Base-by-base conservation (phyloP, 768 basidiomycete species). In the Podaxis mareebaensis region DNA sequence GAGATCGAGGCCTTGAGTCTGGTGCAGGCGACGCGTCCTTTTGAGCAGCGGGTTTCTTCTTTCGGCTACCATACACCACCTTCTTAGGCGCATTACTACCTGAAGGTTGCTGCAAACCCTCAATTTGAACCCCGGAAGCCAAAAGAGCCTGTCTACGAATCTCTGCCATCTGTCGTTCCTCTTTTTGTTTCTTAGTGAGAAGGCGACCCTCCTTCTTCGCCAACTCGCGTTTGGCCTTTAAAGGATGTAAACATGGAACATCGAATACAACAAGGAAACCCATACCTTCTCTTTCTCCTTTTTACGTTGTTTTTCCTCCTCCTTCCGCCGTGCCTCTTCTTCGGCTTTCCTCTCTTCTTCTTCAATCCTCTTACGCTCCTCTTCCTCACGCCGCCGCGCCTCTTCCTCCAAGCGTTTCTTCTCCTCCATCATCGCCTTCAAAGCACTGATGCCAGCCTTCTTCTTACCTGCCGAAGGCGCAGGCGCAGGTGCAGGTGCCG, bases 171-270 rank as follows among this genome's bases (percentile, higher is more conserved):
- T 91, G 92, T 68, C 84, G 89, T 73, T 98, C 96, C 71, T 93
- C 91, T 75, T 95, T 96, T 74, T 99, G 96, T 76, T 96, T 97
- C 75, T 96, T 95, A n/a, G 96, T 99, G 55, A 99, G 82, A 26
- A 96, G 78, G 52, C 91, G 86, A 24, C 97, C 97, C 77, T 99
- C 96, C 74, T 95, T 96, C 83, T 92, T 94, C 13, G 92, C 89
- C 57, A 91, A 73, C 69, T 97, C 96, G 57, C 87, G 88, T 76
- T 96, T 97, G 51, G 86, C 90, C 95, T 96, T 33, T 59, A 28
- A 55, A 49, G 64, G 60, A 64, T 56, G 52, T 63, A 12, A 57
- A 48, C 33, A 38, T 48, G 13, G 58, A 22, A 24, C 13, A 3
- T 46, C 26, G 36, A 56, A 59, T 48, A 53, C 33, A 56, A 65